A percentile compares a stretch with the other conserved stretches of the same genome.
These are phyloP conservation scores for Globisporangium iwayamae DNA, from an alignment of 352 stramenopile genomes.

Conservation along the genomic window DNA sequence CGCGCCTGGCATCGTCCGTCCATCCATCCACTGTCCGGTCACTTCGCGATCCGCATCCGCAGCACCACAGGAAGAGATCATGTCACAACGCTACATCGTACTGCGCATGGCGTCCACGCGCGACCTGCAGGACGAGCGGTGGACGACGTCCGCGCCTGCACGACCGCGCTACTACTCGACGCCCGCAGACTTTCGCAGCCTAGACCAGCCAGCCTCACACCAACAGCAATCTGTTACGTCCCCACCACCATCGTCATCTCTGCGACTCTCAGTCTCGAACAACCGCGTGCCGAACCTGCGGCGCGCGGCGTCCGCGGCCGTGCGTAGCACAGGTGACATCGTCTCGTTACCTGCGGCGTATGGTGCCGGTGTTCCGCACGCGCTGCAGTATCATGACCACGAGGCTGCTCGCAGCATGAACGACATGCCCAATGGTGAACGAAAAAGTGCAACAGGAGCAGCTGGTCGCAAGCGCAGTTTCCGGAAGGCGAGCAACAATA, in stretches of 20 bases:
- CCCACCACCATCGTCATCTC: not conserved
- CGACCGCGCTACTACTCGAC: slow-evolving; percentile 20
- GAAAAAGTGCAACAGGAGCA: not conserved
- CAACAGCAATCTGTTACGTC: not conserved
- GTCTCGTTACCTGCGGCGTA: slow-evolving; percentile 1
- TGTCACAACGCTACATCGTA: slow-evolving; percentile 48
- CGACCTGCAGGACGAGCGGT: slow-evolving; percentile 28
- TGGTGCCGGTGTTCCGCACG: not conserved
- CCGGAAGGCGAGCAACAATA: not conserved
- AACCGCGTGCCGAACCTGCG: slow-evolving; percentile 15
- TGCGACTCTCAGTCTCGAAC: slow-evolving; percentile 3
- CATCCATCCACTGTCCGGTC: not conserved
- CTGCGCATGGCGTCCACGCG: slow-evolving; percentile 39
- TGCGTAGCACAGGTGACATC: slow-evolving; percentile 14
- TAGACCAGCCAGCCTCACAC: not conserved
- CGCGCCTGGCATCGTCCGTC: not conserved
- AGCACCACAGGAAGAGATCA: slow-evolving; percentile 8
- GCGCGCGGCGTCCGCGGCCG: slow-evolving; percentile 1
- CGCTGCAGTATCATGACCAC: slow-evolving; percentile 3
- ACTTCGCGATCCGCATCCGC: not conserved
- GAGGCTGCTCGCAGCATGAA: not conserved
- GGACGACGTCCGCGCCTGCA: not conserved
- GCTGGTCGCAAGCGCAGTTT: slow-evolving; percentile 1
- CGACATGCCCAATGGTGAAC: not conserved
- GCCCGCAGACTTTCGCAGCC: slow-evolving; percentile 8